Conservation (phyloP, 1,284 basidiomycete species). For the Rhodotorula sp. region DNA sequence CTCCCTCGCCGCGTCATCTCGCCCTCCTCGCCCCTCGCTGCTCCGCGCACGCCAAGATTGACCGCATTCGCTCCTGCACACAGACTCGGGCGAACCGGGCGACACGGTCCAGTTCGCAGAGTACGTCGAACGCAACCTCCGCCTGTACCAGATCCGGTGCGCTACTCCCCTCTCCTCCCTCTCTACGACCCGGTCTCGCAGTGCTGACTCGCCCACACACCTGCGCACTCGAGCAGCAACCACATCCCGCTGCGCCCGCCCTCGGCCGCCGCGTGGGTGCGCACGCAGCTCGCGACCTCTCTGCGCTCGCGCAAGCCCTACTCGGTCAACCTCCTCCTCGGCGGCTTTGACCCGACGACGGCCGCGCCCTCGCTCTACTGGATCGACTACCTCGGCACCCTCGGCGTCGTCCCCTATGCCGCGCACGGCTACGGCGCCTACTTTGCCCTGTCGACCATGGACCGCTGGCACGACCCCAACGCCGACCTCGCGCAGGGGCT, state of each 20-base stretch:
- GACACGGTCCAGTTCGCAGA: conserved; percentile 98
- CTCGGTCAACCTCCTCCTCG: conserved; percentile 87
- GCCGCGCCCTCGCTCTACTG: conserved; percentile 77
- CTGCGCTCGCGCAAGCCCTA: conserved; percentile 86
- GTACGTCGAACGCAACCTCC: conserved; percentile 91
- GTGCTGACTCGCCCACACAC: not conserved
- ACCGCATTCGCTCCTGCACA: not conserved
- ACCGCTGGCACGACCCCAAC: conserved; percentile 83
- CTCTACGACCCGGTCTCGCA: not conserved
- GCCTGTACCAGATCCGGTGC: conserved; percentile 90
- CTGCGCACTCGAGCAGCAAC: conserved; percentile 52
- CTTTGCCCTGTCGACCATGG: conserved; percentile 87
- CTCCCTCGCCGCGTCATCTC: conserved; percentile 6
- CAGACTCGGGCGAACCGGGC: conserved; percentile 58
- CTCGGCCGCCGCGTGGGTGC: conserved; percentile 92
- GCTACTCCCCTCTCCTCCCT: conserved; percentile 34
- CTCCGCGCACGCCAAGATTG: not conserved
- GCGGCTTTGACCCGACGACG: conserved; percentile 77
- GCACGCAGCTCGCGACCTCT: conserved; percentile 82
- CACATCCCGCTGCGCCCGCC: conserved; percentile 83
- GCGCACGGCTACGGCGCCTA: conserved; percentile 95
- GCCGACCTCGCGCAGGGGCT: conserved; percentile 81
- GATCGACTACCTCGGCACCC: conserved; percentile 93
- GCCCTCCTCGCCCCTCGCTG: not conserved
- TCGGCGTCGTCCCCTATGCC: conserved; percentile 84